Percentiles rank a stretch among this genome's conserved stretches.
Conservation (phyloP, 306 rosid species). For the Echinosophora koreensis region DNA sequence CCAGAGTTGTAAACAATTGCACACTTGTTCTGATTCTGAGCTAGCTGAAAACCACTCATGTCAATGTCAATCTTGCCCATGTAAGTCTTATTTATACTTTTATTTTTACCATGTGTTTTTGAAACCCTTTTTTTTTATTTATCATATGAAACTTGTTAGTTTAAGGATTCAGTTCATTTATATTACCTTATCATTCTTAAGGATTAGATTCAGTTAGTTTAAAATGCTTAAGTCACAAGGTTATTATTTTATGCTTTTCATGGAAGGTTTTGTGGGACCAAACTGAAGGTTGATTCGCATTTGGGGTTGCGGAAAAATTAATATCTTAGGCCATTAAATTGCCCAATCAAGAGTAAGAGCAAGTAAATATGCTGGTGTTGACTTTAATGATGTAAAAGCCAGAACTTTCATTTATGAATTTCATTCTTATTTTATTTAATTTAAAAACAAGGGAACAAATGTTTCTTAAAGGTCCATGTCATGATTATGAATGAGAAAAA, state of each 20-base stretch:
- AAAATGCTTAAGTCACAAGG: background rate
- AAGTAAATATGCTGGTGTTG: background rate
- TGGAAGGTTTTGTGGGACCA: background rate
- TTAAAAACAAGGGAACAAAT: background rate
- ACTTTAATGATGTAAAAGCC: background rate
- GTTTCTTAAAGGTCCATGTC: constrained; percentile 2
- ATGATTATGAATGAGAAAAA: constrained; percentile 8
- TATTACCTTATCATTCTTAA: background rate
- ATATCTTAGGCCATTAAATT: background rate
- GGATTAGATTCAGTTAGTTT: background rate
- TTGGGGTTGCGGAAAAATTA: background rate
- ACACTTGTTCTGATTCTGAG: constrained; percentile 43
- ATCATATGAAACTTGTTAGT: background rate
- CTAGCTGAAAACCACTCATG: constrained; percentile 48
- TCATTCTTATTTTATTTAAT: background rate
- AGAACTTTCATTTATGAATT: background rate
- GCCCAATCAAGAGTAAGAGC: background rate
- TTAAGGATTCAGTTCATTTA: background rate
- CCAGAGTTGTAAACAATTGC: constrained; percentile 50
- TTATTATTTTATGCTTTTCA: background rate
- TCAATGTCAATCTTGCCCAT: constrained; percentile 72
- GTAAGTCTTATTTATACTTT: constrained; percentile 49
- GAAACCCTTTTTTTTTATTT: background rate
- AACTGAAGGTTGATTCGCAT: background rate
- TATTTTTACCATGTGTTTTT: background rate